Percentiles rank a stretch among this genome's conserved stretches.
Conservation (phyloP, 129 eudicot species). For the Glebionis coronaria region DNA sequence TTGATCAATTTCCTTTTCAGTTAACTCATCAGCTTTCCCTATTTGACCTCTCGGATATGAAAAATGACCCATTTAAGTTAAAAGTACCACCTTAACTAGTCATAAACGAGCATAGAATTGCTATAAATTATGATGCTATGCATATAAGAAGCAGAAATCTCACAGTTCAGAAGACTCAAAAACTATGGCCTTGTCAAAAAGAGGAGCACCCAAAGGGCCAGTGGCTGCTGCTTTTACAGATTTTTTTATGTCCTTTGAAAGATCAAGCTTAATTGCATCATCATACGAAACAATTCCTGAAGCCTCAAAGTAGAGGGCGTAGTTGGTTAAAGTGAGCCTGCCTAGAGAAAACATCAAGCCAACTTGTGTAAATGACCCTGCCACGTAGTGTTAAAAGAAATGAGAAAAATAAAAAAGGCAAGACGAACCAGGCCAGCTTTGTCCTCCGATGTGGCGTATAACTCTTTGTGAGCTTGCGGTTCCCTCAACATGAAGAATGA, state of each 20-base stretch:
- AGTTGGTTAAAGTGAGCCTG: conserved; percentile 80
- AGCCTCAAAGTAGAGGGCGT: conserved; percentile 96
- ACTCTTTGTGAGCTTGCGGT: conserved; percentile 84
- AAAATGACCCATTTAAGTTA: too few relatives aligned
- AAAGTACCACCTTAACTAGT: neutral
- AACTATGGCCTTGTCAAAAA: conserved; percentile 79
- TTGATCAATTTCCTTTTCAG: too few relatives aligned
- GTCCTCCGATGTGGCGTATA: conserved; percentile 86
- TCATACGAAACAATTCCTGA: conserved; percentile 58
- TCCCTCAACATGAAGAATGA: conserved; percentile 92
- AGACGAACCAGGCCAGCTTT: conserved; percentile 92
- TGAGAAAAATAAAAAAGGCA: neutral
- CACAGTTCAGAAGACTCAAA: conserved; percentile 75
- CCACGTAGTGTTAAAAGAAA: too few relatives aligned
- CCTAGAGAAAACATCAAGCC: conserved; percentile 41
- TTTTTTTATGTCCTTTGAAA: conserved; percentile 57
- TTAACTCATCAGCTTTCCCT: too few relatives aligned
- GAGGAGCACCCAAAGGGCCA: conserved; percentile 95
- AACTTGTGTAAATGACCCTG: neutral
- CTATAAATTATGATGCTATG: neutral
- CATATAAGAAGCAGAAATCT: conserved; percentile 20
- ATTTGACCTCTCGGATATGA: too few relatives aligned
- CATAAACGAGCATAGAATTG: neutral
- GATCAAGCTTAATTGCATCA: conserved; percentile 74
- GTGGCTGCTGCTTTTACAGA: conserved; percentile 70